Evolutionary conservation across 805 yeast species (phyloP), one percentile per base, ranked within the genome.

Genomic region (Schizosaccharomyces lindneri): DNA sequence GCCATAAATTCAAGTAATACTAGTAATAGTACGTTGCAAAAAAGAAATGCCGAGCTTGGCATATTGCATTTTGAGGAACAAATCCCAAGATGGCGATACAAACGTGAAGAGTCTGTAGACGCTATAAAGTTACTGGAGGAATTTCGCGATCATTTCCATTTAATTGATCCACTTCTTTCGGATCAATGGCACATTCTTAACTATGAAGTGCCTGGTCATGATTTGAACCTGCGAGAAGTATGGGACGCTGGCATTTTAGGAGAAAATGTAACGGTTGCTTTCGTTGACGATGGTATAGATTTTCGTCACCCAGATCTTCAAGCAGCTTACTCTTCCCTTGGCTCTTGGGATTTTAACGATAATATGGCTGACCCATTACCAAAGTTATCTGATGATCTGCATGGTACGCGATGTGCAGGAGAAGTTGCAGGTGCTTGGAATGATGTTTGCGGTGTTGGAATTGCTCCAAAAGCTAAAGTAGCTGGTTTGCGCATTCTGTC

Each of bases 391-490:
- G 95, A 85, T 70, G 98, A 93, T 70, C 82, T 82, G 66, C 98
- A 93, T 70, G 98, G 98, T 5, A 93, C 98, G 0, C 75, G 98
- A 65, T 93, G 98, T 74, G 97, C 98, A 1, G 97, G 96, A 48
- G 98, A 93, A 71, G 85, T 93, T 63, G 97, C 96, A 0, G 93
- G 83, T 2, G 88, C 81, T 61, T 74, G 75, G 61, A 90, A 93
- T 70, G 84, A 81, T 39, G 83, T 76, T 24, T 93, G 98, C 73
- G 98, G 98, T n/a, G 78, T 93, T 5, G 98, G 98, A 59, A 95
- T 89, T n/a, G 97, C 97, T 0, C 88, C 80, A 67, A 80, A 81
- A 63, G 81, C 95, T 3, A 80, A 83, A 67, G 95, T 93, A 2
- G 78, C 95, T 1, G 98, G 98, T 0, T 79, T 93, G 43, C 79